Percentiles rank a stretch among this genome's conserved stretches.
phyloP scores from a whole-genome alignment of 2,329 filamentous ascomycete genomes.

The Alternaria hordeiaustralica region DNA sequence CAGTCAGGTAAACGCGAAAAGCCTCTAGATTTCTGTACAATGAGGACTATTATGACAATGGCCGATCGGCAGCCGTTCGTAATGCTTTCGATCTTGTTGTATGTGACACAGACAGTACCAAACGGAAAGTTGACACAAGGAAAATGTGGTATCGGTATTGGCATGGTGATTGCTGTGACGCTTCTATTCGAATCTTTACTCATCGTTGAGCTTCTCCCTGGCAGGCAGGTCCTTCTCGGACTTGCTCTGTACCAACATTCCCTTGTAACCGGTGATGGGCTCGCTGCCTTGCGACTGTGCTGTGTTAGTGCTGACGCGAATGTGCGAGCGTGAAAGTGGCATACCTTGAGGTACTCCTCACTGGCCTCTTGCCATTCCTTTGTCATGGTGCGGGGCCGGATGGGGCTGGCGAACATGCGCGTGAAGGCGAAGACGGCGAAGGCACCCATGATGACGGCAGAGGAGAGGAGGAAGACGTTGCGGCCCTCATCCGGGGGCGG shows the following conservation, averaged over 20 bases:
- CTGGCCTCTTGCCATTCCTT: slow-evolving; percentile 95
- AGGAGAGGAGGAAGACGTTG: slow-evolving; percentile 77
- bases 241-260: slow-evolving; percentile 50
- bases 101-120: slow-evolving; percentile 48
- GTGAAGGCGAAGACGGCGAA: slow-evolving; percentile 74
- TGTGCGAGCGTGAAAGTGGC: slow-evolving; percentile 39
- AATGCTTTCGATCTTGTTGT: slow-evolving; percentile 34
- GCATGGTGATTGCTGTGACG: slow-evolving; percentile 35
- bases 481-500: slow-evolving; percentile 83
- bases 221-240: slow-evolving; percentile 41
- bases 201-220: slow-evolving; percentile 38
- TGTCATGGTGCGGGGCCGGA: slow-evolving; percentile 82
- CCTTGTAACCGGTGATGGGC: slow-evolving; percentile 49
- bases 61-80: slow-evolving; percentile 32
- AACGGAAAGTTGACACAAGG: slow-evolving; percentile 45
- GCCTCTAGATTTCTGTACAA: slow-evolving; percentile 49
- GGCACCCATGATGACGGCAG: slow-evolving; percentile 70
- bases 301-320: slow-evolving; percentile 21
- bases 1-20: slow-evolving; percentile 31
- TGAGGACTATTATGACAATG: slow-evolving; percentile 48
- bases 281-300: slow-evolving; percentile 46
- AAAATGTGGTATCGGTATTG: slow-evolving; percentile 43
- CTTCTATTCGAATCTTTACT: slow-evolving; percentile 35
- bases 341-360: slow-evolving; percentile 92
- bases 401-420: slow-evolving; percentile 71